Conservation (phyloP, 164 flowering plant genomes). For the Buxus sempervirens region DNA sequence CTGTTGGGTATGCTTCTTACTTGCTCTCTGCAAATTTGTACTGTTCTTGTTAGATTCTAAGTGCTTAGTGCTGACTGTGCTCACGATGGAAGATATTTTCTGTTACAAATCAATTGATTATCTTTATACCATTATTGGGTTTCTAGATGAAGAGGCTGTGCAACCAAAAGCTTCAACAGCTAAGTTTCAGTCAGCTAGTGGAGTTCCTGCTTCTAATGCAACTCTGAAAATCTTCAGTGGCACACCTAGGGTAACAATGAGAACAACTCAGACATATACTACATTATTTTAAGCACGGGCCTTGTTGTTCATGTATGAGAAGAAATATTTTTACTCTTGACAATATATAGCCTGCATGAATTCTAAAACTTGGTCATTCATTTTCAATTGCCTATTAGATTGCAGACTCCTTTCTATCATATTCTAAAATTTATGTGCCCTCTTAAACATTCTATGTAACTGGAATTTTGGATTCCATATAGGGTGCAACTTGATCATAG, state of each 20-base stretch:
- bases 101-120: too few relatives aligned
- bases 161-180: conserved; percentile 30
- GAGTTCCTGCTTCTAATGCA: conserved; percentile 40
- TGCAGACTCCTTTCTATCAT: background rate
- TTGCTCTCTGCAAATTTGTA: background rate
- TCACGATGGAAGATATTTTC: background rate
- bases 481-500: too few relatives aligned
- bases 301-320: background rate
- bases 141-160: conserved; percentile 25
- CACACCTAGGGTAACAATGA: conserved; percentile 47
- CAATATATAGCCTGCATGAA: background rate
- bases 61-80: background rate
- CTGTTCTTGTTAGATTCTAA: background rate
- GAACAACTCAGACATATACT: background rate
- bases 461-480: too few relatives aligned
- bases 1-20: conserved; percentile 42
- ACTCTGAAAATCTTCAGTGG: conserved; percentile 39
- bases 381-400: background rate
- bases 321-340: too few relatives aligned
- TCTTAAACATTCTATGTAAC: too few relatives aligned
- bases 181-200: conserved; percentile 30
- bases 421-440: background rate
- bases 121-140: background rate
- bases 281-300: conserved; percentile 1
- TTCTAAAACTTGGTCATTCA: too few relatives aligned